phyloP scores from a whole-genome alignment of 306 rosid genomes.

The Gastrolobium villosum region DNA sequence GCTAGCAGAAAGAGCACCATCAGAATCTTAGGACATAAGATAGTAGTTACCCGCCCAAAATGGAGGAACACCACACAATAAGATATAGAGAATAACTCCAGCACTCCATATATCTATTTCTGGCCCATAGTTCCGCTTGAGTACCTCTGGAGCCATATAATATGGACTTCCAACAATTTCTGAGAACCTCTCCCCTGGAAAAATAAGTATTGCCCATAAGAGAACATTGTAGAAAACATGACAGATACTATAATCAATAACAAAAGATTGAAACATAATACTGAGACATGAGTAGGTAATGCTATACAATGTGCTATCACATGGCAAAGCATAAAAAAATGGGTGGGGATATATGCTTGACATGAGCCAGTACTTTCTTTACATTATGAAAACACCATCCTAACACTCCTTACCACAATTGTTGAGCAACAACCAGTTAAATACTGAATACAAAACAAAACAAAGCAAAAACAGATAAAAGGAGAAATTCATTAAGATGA shows the following conservation, averaged over 20 bases:
- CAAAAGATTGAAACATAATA: not conserved
- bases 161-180: conserved; percentile 91
- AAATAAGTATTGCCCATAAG: conserved; percentile 17
- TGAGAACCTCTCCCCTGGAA: conserved; percentile 83
- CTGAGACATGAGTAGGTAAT: conserved; percentile 6
- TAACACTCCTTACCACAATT: not conserved
- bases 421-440: not conserved
- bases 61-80: conserved; percentile 93
- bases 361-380: not conserved
- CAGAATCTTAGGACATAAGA: conserved; percentile 39
- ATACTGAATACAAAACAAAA: not conserved
- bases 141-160: conserved; percentile 99
- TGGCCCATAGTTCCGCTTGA: conserved; percentile 94
- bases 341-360: not conserved
- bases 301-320: not conserved
- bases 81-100: conserved; percentile 95
- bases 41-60: conserved; percentile 96
- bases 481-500: too few species aligned
- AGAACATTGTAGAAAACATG: conserved; percentile 22
- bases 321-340: conserved; percentile 14
- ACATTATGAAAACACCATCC: conserved; percentile 34
- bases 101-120: conserved; percentile 99
- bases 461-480: too few species aligned
- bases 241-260: not conserved
- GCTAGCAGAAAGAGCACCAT: conserved; percentile 8